phyloP scores from a whole-genome alignment of 106 monocot genomes.

The Xerophyta viscosa region DNA sequence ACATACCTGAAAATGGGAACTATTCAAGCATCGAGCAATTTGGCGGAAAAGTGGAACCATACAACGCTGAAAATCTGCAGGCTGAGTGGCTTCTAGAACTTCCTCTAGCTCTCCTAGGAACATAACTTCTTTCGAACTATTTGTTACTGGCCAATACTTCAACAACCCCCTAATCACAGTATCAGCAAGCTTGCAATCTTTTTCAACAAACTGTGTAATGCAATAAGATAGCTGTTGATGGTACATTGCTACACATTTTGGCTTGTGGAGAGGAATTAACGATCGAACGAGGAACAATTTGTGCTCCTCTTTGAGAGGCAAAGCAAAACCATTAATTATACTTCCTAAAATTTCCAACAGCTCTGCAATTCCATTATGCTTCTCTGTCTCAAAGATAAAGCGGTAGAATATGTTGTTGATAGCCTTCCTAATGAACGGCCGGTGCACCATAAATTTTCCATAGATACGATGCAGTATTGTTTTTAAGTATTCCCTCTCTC shows the following conservation, averaged over 20 bases:
- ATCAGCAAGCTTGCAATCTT: slow-evolving; percentile 52
- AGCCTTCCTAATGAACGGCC: slow-evolving; percentile 47
- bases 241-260: slow-evolving; percentile 44
- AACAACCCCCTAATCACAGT: slow-evolving; percentile 55
- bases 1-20: slow-evolving; percentile 58
- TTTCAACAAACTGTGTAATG: slow-evolving; percentile 55
- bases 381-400: slow-evolving; percentile 57
- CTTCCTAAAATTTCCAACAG: slow-evolving; percentile 55
- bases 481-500: slow-evolving; percentile 56
- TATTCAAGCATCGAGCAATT: slow-evolving; percentile 41
- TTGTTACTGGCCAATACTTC: slow-evolving; percentile 60
- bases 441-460: slow-evolving; percentile 61
- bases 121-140: slow-evolving; percentile 60
- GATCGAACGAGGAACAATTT: slow-evolving; percentile 45
- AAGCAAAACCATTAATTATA: slow-evolving; percentile 56
- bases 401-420: slow-evolving; percentile 55
- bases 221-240: slow-evolving; percentile 56
- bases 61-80: slow-evolving; percentile 46
- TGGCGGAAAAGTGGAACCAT: slow-evolving; percentile 51
- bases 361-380: slow-evolving; percentile 59
- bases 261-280: slow-evolving; percentile 60
- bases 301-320: slow-evolving; percentile 57
- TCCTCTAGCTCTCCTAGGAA: slow-evolving; percentile 56
- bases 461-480: slow-evolving; percentile 49
- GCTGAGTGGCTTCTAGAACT: slow-evolving; percentile 41